Evolutionary conservation across 345 rosid species (phyloP).

Genomic region (Linum usitatissimum): DNA sequence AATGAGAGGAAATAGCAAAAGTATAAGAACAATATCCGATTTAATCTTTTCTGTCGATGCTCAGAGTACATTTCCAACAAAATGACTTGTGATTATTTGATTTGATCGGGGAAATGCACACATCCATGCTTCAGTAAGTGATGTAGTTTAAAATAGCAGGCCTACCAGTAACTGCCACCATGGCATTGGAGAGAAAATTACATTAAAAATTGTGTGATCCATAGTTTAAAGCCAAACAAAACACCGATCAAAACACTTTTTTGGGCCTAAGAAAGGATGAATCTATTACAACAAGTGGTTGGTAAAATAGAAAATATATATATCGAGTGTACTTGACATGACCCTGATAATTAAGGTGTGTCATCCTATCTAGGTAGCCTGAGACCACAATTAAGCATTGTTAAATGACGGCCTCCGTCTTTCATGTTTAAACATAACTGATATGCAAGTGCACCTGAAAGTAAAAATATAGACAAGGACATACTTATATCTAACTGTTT

Average conservation of each 20-base stretch:
- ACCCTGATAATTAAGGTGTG: neutral
- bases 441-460: too few species aligned
- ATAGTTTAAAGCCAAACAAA: neutral
- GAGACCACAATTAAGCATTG: neutral
- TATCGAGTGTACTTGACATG: neutral
- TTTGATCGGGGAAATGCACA: neutral
- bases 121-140: neutral
- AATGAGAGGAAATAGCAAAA: slow-evolving; percentile 18
- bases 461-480: too few species aligned
- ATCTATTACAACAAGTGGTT: neutral
- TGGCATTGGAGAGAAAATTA: neutral
- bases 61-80: neutral
- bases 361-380: neutral
- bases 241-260: neutral
- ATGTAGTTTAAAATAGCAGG: neutral
- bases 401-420: neutral
- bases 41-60: neutral
- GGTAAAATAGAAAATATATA: neutral
- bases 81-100: neutral
- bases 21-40: neutral
- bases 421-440: too few species aligned
- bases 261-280: neutral
- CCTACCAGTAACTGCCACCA: neutral
- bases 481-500: neutral
- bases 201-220: neutral